phyloP scores from a whole-genome alignment of 768 basidiomycete genomes.

The Mycena rebaudengoi region DNA sequence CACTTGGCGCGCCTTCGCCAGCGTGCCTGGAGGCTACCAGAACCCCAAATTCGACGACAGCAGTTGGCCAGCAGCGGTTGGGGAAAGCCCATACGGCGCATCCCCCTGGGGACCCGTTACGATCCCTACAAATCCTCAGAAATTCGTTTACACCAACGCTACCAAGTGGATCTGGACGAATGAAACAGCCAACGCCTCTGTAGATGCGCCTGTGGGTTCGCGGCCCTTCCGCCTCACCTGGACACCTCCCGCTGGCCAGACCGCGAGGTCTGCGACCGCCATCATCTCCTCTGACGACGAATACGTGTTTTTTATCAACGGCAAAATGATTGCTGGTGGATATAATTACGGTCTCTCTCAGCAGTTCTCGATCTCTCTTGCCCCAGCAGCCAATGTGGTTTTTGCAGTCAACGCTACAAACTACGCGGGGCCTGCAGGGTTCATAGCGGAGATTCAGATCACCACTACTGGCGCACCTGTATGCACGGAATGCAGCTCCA shows the following conservation, averaged over 20 bases:
- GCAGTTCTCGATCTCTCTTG: conserved; percentile 25
- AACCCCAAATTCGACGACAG: conserved; percentile 38
- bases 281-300: conserved; percentile 35
- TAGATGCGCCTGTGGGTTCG: conserved; percentile 30
- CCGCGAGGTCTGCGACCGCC: conserved; percentile 30
- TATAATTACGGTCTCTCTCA: conserved; percentile 11
- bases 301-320: conserved; percentile 40
- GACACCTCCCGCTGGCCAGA: conserved; percentile 29
- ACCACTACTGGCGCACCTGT: too few relatives aligned
- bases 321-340: conserved; percentile 33
- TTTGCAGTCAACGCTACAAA: conserved; percentile 28
- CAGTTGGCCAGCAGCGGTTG: conserved; percentile 37
- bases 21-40: conserved; percentile 36
- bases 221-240: conserved; percentile 40
- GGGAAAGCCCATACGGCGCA: conserved; percentile 24
- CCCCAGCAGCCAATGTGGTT: conserved; percentile 19
- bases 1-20: conserved; percentile 36
- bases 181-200: conserved; percentile 27
- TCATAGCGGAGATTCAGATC: conserved; percentile 29
- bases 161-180: conserved; percentile 44
- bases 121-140: conserved; percentile 24
- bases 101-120: conserved; percentile 18
- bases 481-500: conserved; percentile 18
- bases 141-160: conserved; percentile 29
- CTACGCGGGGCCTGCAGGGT: conserved; percentile 17